A percentile compares a stretch with the other conserved stretches of the same genome.
These are phyloP conservation scores for Collybiopsis confluens DNA, from an alignment of 768 basidiomycete species.

Conservation along the genomic window DNA sequence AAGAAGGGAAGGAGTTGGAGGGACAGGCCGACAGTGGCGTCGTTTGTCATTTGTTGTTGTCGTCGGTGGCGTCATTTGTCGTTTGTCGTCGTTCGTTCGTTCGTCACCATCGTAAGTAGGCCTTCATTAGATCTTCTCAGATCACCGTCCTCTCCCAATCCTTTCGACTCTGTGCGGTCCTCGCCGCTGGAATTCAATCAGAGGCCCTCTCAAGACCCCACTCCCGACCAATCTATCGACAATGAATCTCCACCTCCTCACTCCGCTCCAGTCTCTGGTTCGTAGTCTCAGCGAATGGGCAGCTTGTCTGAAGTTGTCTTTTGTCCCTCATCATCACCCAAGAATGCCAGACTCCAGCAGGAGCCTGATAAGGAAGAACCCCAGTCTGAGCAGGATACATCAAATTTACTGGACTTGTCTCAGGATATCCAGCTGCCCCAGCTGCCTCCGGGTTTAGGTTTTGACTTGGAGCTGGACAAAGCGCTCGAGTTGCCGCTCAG, in stretches of 20 bases:
- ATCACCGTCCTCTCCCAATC: constrained; percentile 1
- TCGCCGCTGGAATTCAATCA: constrained; percentile 14
- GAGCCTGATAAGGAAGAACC: constrained; percentile 9
- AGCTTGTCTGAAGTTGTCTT: constrained; percentile 22
- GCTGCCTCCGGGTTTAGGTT: constrained; percentile 40
- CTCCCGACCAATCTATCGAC: constrained; percentile 53
- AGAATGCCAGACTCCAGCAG: constrained; percentile 30
- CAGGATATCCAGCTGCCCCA: constrained; percentile 47
- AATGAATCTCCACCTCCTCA: constrained; percentile 14
- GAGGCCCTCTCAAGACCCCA: constrained; percentile 50
- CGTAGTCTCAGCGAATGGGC: constrained; percentile 21
- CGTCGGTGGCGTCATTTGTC: too few relatives aligned
- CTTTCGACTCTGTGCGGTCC: constrained; percentile 7
- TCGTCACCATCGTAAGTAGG: too few relatives aligned
- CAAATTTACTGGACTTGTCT: constrained; percentile 57
- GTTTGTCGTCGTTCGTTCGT: too few relatives aligned
- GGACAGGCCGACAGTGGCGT: too few relatives aligned
- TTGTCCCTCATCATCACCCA: constrained; percentile 23
- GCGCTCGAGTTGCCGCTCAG: constrained; percentile 25
- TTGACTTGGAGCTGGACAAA: constrained; percentile 31
- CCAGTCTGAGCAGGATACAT: constrained; percentile 28
- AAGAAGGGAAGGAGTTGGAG: too few relatives aligned
- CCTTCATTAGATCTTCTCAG: constrained; percentile 11
- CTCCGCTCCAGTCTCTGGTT: constrained; percentile 23
- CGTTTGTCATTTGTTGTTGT: too few relatives aligned